These are phyloP conservation scores for Aphanocladium album DNA, from an alignment of 2,329 filamentous ascomycete species.

Conservation along the genomic window DNA sequence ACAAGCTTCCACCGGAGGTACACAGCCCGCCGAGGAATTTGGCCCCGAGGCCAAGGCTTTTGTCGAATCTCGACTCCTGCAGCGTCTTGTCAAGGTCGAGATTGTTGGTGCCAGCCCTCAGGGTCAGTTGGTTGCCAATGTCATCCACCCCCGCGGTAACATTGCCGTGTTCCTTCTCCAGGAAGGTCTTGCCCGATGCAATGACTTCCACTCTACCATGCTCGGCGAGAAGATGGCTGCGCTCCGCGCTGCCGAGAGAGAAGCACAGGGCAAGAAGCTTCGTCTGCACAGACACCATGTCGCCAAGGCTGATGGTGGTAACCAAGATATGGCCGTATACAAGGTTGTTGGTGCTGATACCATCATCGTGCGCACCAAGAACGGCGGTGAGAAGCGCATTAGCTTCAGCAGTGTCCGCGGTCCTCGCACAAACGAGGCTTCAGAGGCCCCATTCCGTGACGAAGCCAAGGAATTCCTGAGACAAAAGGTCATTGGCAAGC, in stretches of 20 bases:
- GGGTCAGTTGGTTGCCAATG: slow-evolving; percentile 80
- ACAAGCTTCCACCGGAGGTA: slow-evolving; percentile 70
- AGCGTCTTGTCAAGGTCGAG: slow-evolving; percentile 77
- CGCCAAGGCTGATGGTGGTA: slow-evolving; percentile 59
- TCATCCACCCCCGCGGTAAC: slow-evolving; percentile 86
- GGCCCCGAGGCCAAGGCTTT: slow-evolving; percentile 86
- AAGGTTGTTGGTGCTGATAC: slow-evolving; percentile 88
- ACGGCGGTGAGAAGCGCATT: slow-evolving; percentile 80
- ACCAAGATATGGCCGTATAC: slow-evolving; percentile 75
- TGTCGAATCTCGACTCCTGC: slow-evolving; percentile 79
- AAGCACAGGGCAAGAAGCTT: slow-evolving; percentile 69
- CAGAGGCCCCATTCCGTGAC: slow-evolving; percentile 81
- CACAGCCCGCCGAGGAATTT: slow-evolving; percentile 80
- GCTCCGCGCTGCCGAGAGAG: slow-evolving; percentile 80
- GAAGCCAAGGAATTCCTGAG: slow-evolving; percentile 95
- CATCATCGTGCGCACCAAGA: slow-evolving; percentile 78
- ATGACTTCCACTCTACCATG: slow-evolving; percentile 92
- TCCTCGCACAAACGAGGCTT: slow-evolving; percentile 80
- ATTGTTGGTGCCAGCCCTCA: slow-evolving; percentile 85
- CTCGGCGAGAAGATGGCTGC: slow-evolving; percentile 82
- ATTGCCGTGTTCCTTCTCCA: slow-evolving; percentile 88
- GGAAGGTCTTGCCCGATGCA: slow-evolving; percentile 84
- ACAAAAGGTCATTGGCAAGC: slow-evolving; percentile 92
- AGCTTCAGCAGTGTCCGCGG: slow-evolving; percentile 90
- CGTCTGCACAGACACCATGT: slow-evolving; percentile 80